Conservation (phyloP, 257 asterid genomes). For the Rhazya stricta region DNA sequence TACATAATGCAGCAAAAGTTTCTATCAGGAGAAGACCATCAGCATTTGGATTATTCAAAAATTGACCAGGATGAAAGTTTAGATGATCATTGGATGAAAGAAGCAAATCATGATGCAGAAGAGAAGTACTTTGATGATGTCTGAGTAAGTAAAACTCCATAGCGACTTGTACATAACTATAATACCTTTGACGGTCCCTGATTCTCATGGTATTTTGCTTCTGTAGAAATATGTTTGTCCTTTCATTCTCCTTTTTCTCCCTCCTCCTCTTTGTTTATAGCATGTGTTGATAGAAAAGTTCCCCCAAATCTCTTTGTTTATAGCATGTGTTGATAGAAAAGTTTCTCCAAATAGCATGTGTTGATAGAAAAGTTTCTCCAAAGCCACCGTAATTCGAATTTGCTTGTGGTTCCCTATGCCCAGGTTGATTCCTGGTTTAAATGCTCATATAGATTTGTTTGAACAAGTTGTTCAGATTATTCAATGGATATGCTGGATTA, state of each 20-base stretch:
- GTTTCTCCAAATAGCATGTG: background rate
- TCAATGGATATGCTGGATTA: background rate
- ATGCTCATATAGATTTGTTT: background rate
- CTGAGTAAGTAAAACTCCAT: conserved; percentile 10
- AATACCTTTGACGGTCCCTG: background rate
- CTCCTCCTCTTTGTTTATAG: background rate
- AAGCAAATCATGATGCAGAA: conserved; percentile 82
- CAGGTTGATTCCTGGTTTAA: background rate
- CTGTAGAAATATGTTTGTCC: background rate
- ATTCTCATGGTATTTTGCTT: background rate
- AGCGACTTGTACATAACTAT: background rate
- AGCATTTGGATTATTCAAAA: conserved; percentile 73
- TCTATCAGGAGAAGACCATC: conserved; percentile 75
- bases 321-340: no score
- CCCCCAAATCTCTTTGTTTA: no score
- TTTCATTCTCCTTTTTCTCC: background rate
- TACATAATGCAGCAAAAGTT: conserved; percentile 81
- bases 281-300: background rate
- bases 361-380: background rate
- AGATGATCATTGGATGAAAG: conserved; percentile 94
- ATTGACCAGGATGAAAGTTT: conserved; percentile 72
- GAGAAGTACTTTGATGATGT: conserved; percentile 88
- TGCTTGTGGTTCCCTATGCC: conserved; percentile 3
- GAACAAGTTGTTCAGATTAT: background rate
- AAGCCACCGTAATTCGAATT: background rate